phyloP scores from a whole-genome alignment of 2,329 filamentous ascomycete genomes.

The Pseudogymnoascus sp. region DNA sequence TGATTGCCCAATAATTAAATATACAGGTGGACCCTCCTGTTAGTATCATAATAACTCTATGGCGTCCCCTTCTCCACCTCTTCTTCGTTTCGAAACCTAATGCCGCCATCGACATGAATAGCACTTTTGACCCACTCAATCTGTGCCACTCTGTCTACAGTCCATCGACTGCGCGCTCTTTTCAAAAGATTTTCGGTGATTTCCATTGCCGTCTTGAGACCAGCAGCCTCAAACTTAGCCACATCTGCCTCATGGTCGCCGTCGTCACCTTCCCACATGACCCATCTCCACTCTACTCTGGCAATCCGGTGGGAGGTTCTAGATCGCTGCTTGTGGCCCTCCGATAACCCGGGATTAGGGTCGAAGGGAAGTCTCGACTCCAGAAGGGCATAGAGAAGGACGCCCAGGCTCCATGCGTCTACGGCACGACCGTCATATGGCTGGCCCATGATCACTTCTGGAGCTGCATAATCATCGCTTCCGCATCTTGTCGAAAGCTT shows the following conservation, averaged over 20 bases:
- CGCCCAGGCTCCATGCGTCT: conserved; percentile 92
- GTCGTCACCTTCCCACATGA: conserved; percentile 73
- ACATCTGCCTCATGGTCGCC: conserved; percentile 72
- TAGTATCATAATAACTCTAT: conserved; percentile 6
- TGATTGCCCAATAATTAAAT: conserved; percentile 4
- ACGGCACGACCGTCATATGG: conserved; percentile 87
- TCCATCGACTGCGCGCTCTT: conserved; percentile 71
- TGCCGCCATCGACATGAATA: conserved; percentile 58
- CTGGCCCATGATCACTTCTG: conserved; percentile 91
- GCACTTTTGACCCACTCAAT: conserved; percentile 70
- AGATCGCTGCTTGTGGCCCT: conserved; percentile 67
- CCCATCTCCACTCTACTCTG: conserved; percentile 91
- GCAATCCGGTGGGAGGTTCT: conserved; percentile 91
- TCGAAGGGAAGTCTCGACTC: conserved; percentile 93
- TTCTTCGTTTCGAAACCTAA: conserved; percentile 50
- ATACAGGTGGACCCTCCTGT: not conserved
- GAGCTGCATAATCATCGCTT: conserved; percentile 93
- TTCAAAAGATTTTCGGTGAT: conserved; percentile 81
- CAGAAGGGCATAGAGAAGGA: conserved; percentile 85
- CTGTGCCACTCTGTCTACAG: conserved; percentile 63
- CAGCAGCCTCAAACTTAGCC: conserved; percentile 53
- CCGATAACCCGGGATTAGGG: conserved; percentile 67
- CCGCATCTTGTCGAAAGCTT: conserved; percentile 90
- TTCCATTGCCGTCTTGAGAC: conserved; percentile 66
- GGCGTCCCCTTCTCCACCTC: not conserved